phyloP scores from a whole-genome alignment of 1,139 yeast genomes.

The Yamadazyma kanchanaburiensis region DNA sequence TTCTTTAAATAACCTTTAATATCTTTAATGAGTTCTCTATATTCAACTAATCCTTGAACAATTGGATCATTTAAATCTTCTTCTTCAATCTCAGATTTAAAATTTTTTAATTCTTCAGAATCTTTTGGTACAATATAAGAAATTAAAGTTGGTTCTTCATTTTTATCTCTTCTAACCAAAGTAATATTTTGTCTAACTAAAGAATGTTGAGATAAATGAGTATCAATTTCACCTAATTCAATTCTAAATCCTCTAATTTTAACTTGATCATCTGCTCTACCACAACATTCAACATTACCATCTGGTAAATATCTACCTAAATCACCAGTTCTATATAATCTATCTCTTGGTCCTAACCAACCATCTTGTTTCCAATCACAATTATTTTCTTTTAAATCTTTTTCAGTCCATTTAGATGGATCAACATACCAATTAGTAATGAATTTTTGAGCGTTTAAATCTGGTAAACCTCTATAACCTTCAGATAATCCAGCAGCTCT shows the following conservation, averaged over 20 bases:
- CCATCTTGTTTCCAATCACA: slow-evolving; percentile 72
- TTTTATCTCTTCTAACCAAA: slow-evolving; percentile 87
- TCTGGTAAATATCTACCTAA: slow-evolving; percentile 94
- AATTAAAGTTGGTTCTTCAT: slow-evolving; percentile 86
- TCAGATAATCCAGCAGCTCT: slow-evolving; percentile 98
- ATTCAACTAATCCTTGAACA: slow-evolving; percentile 75
- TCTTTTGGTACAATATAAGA: slow-evolving; percentile 89
- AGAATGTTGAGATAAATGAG: slow-evolving; percentile 91
- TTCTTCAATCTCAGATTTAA: slow-evolving; percentile 39
- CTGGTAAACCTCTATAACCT: slow-evolving; percentile 91
- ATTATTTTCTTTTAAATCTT: slow-evolving; percentile 38
- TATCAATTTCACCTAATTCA: slow-evolving; percentile 96
- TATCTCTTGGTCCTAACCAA: slow-evolving; percentile 93
- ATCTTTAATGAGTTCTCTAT: slow-evolving; percentile 73
- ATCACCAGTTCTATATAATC: slow-evolving; percentile 96
- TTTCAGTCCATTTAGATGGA: slow-evolving; percentile 53
- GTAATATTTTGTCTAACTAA: slow-evolving; percentile 89
- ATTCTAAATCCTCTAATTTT: slow-evolving; percentile 98
- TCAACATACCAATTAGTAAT: slow-evolving; percentile 87
- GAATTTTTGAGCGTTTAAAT: slow-evolving; percentile 81
- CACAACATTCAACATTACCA: slow-evolving; percentile 97
- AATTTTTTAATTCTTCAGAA: slow-evolving; percentile 51
- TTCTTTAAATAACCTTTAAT: slow-evolving; percentile 79
- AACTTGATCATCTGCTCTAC: slow-evolving; percentile 98
- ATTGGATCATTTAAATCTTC: slow-evolving; percentile 54